Evolutionary conservation across 768 basidiomycete species (phyloP), one percentile per base, ranked within the genome.

Genomic region (Russula ochroleuca): DNA sequence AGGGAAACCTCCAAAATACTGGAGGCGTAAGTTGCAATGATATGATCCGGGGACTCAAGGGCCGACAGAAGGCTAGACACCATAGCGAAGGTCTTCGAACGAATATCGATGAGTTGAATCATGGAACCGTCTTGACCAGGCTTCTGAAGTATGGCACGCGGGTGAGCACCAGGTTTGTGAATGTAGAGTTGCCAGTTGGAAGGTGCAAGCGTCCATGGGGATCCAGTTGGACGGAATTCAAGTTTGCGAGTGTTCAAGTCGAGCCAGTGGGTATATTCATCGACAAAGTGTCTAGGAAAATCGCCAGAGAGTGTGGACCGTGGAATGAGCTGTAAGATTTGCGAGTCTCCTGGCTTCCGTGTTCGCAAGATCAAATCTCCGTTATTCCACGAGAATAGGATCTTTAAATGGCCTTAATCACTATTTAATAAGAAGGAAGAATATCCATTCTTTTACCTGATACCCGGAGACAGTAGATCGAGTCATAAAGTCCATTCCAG

Each of bases 201-300:
- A 31, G 63, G 28, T 0, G 70, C 70, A 15, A 69, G 59, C 37
- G 62, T 40, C 78, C 77, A 79, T 6, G 67, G 54, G 15, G 65
- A 64, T 31, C 65, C 57, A 5, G 71, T 45, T 11, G 73, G 76
- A 41, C 76, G 74, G 31, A 78, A 74, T 64, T 75, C 75, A 10
- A 78, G 65, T 10, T 56, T 51, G 23, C 54, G 41, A 37, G 49
- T 43, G 43, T 56, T 43, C 41, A 74, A 19, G 43, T 73, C 53
- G 57, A 78, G 67, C 77, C 78, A 79, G 64, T 78, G 77, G 10
- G 67, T 61, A 57, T 74, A 69, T 17, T 74, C 68, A 1, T 70
- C 65, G 19, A 73, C 65, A 21, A 79, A 70, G 13, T 69, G 48
- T 28, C 14, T 41, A 5, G 78, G 77, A 8, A 78, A 64, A 64